Conservation (phyloP, 768 basidiomycete species). For the Obba rivulosa region DNA sequence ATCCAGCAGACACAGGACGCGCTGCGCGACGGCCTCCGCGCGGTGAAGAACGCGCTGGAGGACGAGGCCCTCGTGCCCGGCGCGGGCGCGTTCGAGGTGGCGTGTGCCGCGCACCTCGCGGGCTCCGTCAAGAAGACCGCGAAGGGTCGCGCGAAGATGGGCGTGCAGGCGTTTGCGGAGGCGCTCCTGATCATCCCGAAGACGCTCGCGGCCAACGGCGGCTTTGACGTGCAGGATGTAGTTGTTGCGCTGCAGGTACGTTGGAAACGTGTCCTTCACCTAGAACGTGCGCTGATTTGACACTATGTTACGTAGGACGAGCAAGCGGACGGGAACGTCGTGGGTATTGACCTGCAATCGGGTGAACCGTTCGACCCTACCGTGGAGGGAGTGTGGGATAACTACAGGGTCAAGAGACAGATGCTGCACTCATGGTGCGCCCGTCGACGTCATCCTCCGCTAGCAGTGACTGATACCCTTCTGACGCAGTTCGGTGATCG, state of each 20-base stretch:
- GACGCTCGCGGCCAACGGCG: conserved; percentile 92
- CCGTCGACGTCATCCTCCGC: conserved; percentile 5
- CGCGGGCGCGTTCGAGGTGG: conserved; percentile 96
- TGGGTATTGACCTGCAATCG: conserved; percentile 87
- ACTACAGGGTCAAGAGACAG: conserved; percentile 97
- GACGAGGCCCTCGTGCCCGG: conserved; percentile 87
- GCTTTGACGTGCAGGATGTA: conserved; percentile 94
- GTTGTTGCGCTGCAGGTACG: conserved; percentile 84
- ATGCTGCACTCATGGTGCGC: conserved; percentile 95
- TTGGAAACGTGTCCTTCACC: neutral
- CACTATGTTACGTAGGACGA: conserved; percentile 62
- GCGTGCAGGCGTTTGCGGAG: conserved; percentile 95
- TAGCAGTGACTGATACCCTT: conserved; percentile 19
- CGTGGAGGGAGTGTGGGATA: conserved; percentile 96
- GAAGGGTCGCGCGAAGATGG: conserved; percentile 95
- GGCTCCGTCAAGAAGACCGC: conserved; percentile 77
- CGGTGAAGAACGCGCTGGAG: conserved; percentile 95
- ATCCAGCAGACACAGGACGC: conserved; percentile 97
- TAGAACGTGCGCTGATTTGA: neutral
- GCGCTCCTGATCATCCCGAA: conserved; percentile 93
- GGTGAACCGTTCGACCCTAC: conserved; percentile 97
- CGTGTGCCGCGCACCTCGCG: conserved; percentile 80
- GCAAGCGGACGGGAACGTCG: conserved; percentile 86
- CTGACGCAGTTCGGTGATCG: conserved; percentile 76
- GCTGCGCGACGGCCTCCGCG: conserved; percentile 92